A percentile compares a stretch with the other conserved stretches of the same genome.
These are phyloP conservation scores for Evernia prunastri DNA, from an alignment of 495 filamentous ascomycete species.

Conservation along the genomic window DNA sequence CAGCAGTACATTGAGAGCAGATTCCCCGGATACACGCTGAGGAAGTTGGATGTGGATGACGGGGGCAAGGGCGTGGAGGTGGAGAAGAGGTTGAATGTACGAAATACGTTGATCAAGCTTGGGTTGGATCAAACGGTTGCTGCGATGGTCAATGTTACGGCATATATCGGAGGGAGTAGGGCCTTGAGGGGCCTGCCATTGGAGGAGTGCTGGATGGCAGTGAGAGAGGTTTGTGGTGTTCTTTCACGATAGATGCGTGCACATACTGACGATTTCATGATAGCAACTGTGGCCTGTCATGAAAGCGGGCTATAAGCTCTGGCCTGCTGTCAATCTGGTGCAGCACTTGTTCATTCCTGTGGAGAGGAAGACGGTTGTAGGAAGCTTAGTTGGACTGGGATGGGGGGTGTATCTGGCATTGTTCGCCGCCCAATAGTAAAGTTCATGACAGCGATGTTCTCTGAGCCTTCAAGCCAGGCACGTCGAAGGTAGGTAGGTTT, in stretches of 20 bases:
- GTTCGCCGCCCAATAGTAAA: slow-evolving; percentile 37
- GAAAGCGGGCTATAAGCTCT: slow-evolving; percentile 69
- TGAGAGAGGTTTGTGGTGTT: slow-evolving; percentile 35
- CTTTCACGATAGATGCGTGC: not conserved
- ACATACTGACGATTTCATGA: not conserved
- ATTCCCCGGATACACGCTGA: slow-evolving; percentile 42
- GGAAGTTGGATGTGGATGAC: slow-evolving; percentile 26
- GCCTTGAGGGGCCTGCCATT: slow-evolving; percentile 41
- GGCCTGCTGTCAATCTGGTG: slow-evolving; percentile 72
- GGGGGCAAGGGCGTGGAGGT: slow-evolving; percentile 28
- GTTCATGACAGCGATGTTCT: not conserved
- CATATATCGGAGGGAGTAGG: slow-evolving; percentile 61
- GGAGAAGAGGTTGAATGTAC: slow-evolving; percentile 45
- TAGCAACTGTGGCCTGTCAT: slow-evolving; percentile 66
- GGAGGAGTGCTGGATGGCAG: slow-evolving; percentile 29
- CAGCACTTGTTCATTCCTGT: slow-evolving; percentile 78
- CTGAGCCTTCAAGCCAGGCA: not conserved
- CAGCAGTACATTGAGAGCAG: slow-evolving; percentile 53
- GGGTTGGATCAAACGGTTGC: slow-evolving; percentile 74
- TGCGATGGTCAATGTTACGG: slow-evolving; percentile 65
- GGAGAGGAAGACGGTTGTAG: slow-evolving; percentile 68
- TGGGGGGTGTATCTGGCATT: slow-evolving; percentile 89
- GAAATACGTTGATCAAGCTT: slow-evolving; percentile 75
- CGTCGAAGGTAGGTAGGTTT: not conserved
- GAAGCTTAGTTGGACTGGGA: slow-evolving; percentile 67